Conservation (phyloP, 1,284 basidiomycete genomes). For the Apiotrichum porosum region DNA sequence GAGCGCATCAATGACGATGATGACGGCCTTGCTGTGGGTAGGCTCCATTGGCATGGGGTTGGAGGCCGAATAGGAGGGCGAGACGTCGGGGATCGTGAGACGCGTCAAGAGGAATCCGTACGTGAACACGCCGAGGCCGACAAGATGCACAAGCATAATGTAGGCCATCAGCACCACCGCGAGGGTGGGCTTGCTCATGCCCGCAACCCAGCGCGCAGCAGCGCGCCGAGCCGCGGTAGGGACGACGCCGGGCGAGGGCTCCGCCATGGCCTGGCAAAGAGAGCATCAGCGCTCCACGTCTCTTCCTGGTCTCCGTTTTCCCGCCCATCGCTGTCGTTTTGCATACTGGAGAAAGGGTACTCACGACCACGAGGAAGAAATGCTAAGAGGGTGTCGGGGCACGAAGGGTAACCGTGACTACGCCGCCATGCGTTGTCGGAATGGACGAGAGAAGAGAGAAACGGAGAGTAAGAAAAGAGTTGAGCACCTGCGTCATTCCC, state of each 20-base stretch:
- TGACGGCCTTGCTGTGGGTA: conserved; percentile 70
- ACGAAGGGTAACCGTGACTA: too few relatives aligned
- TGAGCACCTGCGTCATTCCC: not conserved
- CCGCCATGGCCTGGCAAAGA: conserved; percentile 1
- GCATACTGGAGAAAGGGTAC: too few relatives aligned
- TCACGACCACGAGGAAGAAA: not conserved
- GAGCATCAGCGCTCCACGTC: too few relatives aligned
- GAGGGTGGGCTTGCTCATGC: conserved; percentile 32
- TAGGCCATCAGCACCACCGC: conserved; percentile 58
- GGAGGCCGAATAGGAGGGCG: conserved; percentile 48
- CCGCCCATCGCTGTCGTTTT: too few relatives aligned
- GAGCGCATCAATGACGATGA: conserved; percentile 88
- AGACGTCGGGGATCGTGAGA: conserved; percentile 63
- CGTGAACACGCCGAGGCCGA: conserved; percentile 64
- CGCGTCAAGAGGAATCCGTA: conserved; percentile 83
- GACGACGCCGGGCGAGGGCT: conserved; percentile 3
- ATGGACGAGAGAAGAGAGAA: not conserved
- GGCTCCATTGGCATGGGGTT: conserved; percentile 51
- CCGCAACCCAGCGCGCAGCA: conserved; percentile 24
- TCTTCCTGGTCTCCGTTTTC: too few relatives aligned
- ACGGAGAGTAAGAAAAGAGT: not conserved
- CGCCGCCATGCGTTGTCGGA: too few relatives aligned
- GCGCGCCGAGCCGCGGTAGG: conserved; percentile 9
- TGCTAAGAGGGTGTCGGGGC: not conserved
- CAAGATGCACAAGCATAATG: conserved; percentile 52